Evolutionary conservation across 1,139 yeast species (phyloP).

Genomic region (Kluyveromyces marxianus): DNA sequence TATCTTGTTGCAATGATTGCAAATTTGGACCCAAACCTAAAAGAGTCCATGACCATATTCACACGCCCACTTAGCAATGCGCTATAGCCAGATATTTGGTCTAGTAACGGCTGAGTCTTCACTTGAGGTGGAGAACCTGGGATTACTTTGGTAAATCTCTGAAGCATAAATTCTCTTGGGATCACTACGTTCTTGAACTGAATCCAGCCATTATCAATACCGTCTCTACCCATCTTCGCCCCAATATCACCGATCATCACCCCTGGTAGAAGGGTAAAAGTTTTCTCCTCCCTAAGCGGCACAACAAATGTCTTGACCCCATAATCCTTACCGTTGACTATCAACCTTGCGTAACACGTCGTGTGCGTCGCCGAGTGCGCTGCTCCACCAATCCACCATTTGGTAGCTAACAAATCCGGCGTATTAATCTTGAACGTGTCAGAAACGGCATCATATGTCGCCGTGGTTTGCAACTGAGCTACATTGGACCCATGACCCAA

Average conservation of each 20-base stretch:
- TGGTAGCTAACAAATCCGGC: constrained; percentile 86
- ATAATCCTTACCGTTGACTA: constrained; percentile 74
- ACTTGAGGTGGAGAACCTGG: constrained; percentile 55
- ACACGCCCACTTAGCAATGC: constrained; percentile 88
- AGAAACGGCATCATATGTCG: constrained; percentile 58
- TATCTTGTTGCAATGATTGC: constrained; percentile 80
- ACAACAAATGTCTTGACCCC: constrained; percentile 90
- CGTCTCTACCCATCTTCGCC: constrained; percentile 78
- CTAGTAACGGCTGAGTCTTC: constrained; percentile 61
- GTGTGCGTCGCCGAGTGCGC: constrained; percentile 89
- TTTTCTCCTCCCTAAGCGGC: constrained; percentile 66
- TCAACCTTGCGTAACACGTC: constrained; percentile 71
- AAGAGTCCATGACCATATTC: constrained; percentile 79
- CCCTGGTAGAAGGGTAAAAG: constrained; percentile 68
- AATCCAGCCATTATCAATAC: constrained; percentile 91
- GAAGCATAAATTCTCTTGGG: constrained; percentile 78
- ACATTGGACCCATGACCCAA: constrained; percentile 92
- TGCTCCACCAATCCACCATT: constrained; percentile 99
- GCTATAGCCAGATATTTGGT: constrained; percentile 72
- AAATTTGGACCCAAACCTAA: constrained; percentile 70
- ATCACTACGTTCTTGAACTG: constrained; percentile 76
- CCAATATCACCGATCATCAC: constrained; percentile 86
- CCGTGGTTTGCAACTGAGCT: constrained; percentile 88
- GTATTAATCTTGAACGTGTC: constrained; percentile 74
- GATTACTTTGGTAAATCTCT: constrained; percentile 64